Conservation (phyloP, 768 basidiomycete genomes). For the Termitomyces sp. region DNA sequence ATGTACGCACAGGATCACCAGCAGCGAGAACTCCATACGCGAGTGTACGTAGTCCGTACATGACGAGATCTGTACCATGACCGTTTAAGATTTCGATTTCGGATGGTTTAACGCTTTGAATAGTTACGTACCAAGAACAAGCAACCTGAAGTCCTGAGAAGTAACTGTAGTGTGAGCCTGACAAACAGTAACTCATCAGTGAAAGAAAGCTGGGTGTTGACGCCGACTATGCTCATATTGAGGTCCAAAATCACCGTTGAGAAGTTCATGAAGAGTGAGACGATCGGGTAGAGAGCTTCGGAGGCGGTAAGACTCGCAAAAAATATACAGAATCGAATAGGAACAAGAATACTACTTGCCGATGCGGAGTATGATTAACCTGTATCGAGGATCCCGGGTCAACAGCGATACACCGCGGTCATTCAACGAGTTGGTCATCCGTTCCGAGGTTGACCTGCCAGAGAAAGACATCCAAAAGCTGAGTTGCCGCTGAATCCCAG, state of each 20-base stretch:
- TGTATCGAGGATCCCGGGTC: slow-evolving; percentile 9
- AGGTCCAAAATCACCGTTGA: slow-evolving; percentile 21
- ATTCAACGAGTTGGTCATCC: neutral
- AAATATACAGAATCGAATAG: neutral
- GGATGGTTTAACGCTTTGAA: neutral
- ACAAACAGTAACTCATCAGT: neutral
- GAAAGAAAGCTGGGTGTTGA: slow-evolving; percentile 8
- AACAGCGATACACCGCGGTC: neutral
- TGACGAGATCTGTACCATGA: neutral
- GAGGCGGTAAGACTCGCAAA: neutral
- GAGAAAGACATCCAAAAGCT: slow-evolving; percentile 10
- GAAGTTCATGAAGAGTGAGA: slow-evolving; percentile 20
- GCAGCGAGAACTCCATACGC: neutral
- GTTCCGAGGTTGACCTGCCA: neutral
- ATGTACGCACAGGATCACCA: neutral
- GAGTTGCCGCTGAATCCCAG: slow-evolving; percentile 3
- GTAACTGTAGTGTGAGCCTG: neutral
- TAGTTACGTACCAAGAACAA: slow-evolving; percentile 15
- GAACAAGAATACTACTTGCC: neutral
- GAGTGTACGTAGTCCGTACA: neutral
- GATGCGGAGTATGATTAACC: slow-evolving; percentile 8
- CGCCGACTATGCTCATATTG: slow-evolving; percentile 13
- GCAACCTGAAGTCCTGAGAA: slow-evolving; percentile 15
- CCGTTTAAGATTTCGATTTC: neutral
- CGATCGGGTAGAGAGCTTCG: slow-evolving; percentile 21